Conservation (phyloP, 805 yeast species). For the Metschnikowia henanensis region DNA sequence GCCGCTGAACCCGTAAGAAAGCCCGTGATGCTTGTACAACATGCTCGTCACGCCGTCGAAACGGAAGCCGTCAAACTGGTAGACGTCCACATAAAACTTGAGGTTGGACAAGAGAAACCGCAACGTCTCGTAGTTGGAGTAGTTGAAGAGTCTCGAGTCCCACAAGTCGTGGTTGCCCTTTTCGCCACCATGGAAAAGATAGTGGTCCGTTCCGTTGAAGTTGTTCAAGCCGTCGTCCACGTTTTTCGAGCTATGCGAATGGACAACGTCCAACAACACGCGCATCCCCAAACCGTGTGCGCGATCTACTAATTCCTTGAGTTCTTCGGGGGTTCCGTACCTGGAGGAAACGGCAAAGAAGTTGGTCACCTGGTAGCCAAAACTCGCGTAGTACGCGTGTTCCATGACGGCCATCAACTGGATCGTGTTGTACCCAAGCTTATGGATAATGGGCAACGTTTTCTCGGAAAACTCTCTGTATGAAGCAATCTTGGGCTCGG, state of each 20-base stretch:
- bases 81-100: constrained; percentile 80
- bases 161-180: constrained; percentile 89
- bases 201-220: constrained; percentile 95
- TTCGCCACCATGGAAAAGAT: constrained; percentile 89
- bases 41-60: constrained; percentile 96
- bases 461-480: constrained; percentile 82
- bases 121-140: constrained; percentile 87
- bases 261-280: constrained; percentile 90
- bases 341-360: constrained; percentile 90
- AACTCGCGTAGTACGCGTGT: constrained; percentile 96
- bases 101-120: constrained; percentile 83
- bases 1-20: constrained; percentile 88
- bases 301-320: constrained; percentile 84
- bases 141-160: constrained; percentile 96
- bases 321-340: constrained; percentile 93
- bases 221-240: constrained; percentile 90
- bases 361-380: constrained; percentile 95
- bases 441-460: constrained; percentile 79
- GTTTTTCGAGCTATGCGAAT: constrained; percentile 94
- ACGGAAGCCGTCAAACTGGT: constrained; percentile 90
- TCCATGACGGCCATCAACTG: constrained; percentile 99
- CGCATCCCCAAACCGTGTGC: constrained; percentile 88
- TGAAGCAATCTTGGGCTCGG: constrained; percentile 81
- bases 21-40: constrained; percentile 91
- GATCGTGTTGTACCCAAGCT: constrained; percentile 87